Percentiles rank a stretch among this genome's conserved stretches.
Conservation (phyloP, 768 basidiomycete species). For the Dentipellis sp. region DNA sequence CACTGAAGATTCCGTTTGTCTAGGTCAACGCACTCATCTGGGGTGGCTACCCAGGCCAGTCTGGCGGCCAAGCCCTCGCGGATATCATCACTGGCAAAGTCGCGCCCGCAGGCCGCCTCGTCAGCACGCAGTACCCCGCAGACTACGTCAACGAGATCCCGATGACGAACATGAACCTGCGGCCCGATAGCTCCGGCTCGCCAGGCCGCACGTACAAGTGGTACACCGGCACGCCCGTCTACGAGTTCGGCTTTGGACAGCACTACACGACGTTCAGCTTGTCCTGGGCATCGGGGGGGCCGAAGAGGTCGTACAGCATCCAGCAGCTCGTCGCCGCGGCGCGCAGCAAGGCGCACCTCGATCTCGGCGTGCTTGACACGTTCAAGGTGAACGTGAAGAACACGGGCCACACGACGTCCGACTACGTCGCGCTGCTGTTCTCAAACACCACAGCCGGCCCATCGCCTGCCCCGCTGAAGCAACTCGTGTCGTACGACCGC, state of each 20-base stretch:
- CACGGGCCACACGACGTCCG: constrained; percentile 37
- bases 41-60: constrained; percentile 51
- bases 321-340: constrained; percentile 24
- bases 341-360: constrained; percentile 20
- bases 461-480: constrained; percentile 41
- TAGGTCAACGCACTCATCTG: constrained; percentile 46
- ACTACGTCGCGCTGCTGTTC: constrained; percentile 49
- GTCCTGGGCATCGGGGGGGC: constrained; percentile 26
- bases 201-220: constrained; percentile 54
- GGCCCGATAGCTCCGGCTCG: constrained; percentile 31
- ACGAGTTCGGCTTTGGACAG: constrained; percentile 43
- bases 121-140: constrained; percentile 44
- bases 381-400: constrained; percentile 41
- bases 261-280: constrained; percentile 44
- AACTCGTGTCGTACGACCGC: constrained; percentile 41
- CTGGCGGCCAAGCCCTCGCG: constrained; percentile 42
- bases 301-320: constrained; percentile 31
- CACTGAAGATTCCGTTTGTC: not conserved
- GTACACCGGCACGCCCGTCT: constrained; percentile 43
- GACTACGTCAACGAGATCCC: constrained; percentile 36
- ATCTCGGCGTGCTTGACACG: constrained; percentile 38
- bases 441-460: constrained; percentile 38
- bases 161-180: constrained; percentile 53
- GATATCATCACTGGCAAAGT: constrained; percentile 43
- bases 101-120: constrained; percentile 46